Evolutionary conservation across 2,329 filamentous ascomycete genomes (phyloP).

Genomic region (Thelonectria olida): DNA sequence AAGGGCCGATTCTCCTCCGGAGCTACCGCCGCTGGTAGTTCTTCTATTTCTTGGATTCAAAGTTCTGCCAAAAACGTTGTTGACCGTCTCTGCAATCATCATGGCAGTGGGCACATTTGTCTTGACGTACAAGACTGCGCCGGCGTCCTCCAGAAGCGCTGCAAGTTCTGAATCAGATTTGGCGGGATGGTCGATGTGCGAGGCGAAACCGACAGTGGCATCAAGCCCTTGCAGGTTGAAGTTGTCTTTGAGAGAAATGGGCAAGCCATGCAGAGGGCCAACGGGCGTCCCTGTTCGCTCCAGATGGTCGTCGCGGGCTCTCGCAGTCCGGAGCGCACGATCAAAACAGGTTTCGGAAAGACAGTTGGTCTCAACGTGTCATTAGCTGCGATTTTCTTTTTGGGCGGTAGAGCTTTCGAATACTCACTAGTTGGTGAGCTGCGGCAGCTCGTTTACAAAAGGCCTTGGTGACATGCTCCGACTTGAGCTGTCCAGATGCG

Average conservation of each 20-base stretch:
- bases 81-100: slow-evolving; percentile 75
- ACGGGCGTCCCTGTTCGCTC: slow-evolving; percentile 54
- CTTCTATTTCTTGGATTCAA: slow-evolving; percentile 68
- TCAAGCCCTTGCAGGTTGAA: slow-evolving; percentile 71
- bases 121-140: slow-evolving; percentile 66
- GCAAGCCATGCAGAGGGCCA: slow-evolving; percentile 73
- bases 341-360: slow-evolving; percentile 65
- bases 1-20: slow-evolving; percentile 73
- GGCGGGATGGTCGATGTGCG: slow-evolving; percentile 67
- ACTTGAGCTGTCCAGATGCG: slow-evolving; percentile 46
- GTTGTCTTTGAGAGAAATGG: slow-evolving; percentile 75
- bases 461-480: slow-evolving; percentile 54
- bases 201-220: slow-evolving; percentile 70
- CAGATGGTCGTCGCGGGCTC: slow-evolving; percentile 59
- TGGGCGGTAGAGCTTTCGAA: no score
- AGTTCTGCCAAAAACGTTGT: slow-evolving; percentile 71
- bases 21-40: slow-evolving; percentile 71
- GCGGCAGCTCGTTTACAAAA: slow-evolving; percentile 64
- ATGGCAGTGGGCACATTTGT: slow-evolving; percentile 70
- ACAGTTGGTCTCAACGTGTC: slow-evolving; percentile 52
- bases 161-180: slow-evolving; percentile 51
- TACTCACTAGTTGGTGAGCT: slow-evolving; percentile 59
- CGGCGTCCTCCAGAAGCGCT: slow-evolving; percentile 54
- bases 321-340: slow-evolving; percentile 59
- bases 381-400: not conserved